phyloP scores from a whole-genome alignment of 176 grass and related monocot genomes.

The Carex myosuroides region DNA sequence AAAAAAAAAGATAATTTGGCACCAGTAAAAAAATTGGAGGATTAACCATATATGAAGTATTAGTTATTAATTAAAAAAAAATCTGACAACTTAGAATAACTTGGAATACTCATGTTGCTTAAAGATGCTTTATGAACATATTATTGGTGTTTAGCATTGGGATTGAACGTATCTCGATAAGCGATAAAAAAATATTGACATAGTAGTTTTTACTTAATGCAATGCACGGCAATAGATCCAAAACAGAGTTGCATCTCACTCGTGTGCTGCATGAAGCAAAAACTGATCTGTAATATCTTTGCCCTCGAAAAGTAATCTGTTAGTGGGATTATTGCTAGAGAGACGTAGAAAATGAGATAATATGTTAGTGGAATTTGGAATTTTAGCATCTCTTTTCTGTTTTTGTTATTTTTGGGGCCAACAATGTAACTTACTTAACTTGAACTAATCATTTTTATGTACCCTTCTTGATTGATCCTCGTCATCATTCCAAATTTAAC shows the following conservation, averaged over 20 bases:
- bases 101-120: too few relatives aligned
- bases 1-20: too few relatives aligned
- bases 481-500: not conserved
- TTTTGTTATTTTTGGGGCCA: not conserved
- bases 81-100: too few relatives aligned
- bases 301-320: not conserved
- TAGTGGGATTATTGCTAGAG: not conserved
- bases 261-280: too few relatives aligned
- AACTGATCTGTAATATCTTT: too few relatives aligned
- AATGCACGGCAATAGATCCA: too few relatives aligned
- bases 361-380: not conserved
- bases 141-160: not conserved
- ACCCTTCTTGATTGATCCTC: not conserved
- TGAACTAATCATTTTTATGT: conserved; percentile 13
- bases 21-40: too few relatives aligned
- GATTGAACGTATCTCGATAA: not conserved
- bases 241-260: too few relatives aligned
- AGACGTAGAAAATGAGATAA: not conserved
- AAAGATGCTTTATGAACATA: not conserved
- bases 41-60: too few relatives aligned
- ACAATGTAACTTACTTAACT: not conserved
- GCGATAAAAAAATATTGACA: too few relatives aligned
- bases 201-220: too few relatives aligned
- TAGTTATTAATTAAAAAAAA: too few relatives aligned
- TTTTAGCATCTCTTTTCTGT: not conserved